Evolutionary conservation across 257 asterid genomes (phyloP), one percentile per base, ranked within the genome.

Genomic region (Fraxinus cuspidata): DNA sequence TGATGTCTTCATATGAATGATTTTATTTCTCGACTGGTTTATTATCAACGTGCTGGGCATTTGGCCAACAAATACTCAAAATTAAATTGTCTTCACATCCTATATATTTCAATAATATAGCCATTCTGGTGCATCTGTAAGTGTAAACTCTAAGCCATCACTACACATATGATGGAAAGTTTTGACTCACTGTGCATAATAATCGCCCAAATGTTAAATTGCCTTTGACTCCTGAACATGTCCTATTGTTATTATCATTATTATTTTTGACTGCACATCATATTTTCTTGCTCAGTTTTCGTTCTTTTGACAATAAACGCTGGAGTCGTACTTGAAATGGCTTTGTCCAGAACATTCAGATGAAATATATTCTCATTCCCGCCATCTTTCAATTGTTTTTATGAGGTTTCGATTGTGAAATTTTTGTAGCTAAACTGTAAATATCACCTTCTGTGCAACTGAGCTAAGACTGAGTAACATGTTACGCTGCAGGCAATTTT

Each of bases 401-500:
- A 42, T 11, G 49, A 42, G 49, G 18, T 42, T 42, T 11, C 12
- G 49, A 42, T 42, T 42, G 49, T 40, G 4, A 42, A 42, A 42
- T 1, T 42, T 11, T 2, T 42, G 49, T 42, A 40, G 15, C 47
- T 40, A 40, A 40, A 11, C 15, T 9, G 47, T 40, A 40, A 40
- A 40, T 42, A 69, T 81, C 23, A 69, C 44, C 25, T 64, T 37
- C 18, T 76, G 31, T 40, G 47, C 19, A 21, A 31, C 42, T 35
- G 65, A 66, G 63, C 56, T 76, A 23, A 60, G 75, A 70, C 60
- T 67, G 34, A 72, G 7, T 8, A 27, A 27, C 31, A 15, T 80
- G 38, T 0, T 23, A 32, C 67, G 64, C 72, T 73, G 86, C 96
- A 94, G 98, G 97, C 97, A 80, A 91, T 94, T 63, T 88, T 83